Percentiles rank a stretch among this genome's conserved stretches.
phyloP scores from a whole-genome alignment of 495 filamentous ascomycete species.

The Hypomontagnella monticulosa region DNA sequence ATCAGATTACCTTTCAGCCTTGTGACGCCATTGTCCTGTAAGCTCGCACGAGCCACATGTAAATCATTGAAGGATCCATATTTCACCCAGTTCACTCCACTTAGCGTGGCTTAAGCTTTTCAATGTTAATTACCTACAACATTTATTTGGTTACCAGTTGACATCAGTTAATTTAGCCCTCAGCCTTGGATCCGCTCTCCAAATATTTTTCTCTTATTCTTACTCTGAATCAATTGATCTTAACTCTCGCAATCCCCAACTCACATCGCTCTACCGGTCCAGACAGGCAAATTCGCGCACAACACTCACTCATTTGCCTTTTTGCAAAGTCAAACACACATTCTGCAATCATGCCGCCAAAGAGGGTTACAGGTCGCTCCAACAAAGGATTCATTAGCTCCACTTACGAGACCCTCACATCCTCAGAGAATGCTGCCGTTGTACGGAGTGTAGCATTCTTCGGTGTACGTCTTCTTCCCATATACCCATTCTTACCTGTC shows the following conservation, averaged over 20 bases:
- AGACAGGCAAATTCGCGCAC: neutral
- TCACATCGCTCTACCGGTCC: too few species aligned
- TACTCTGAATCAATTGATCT: too few species aligned
- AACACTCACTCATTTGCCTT: neutral
- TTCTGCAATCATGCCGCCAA: slow-evolving; percentile 51
- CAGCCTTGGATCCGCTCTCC: neutral
- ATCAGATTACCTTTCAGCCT: slow-evolving; percentile 19
- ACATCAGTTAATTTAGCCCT: too few species aligned
- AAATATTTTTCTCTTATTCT: too few species aligned
- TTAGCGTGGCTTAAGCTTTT: too few species aligned
- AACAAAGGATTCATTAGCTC: slow-evolving; percentile 54
- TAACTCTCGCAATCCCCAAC: too few species aligned
- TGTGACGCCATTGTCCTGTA: slow-evolving; percentile 31
- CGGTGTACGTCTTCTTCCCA: slow-evolving; percentile 64
- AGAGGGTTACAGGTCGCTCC: slow-evolving; percentile 45
- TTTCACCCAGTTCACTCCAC: too few species aligned
- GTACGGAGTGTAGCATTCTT: slow-evolving; percentile 78
- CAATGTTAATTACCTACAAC: too few species aligned
- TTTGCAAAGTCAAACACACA: neutral
- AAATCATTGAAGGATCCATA: too few species aligned
- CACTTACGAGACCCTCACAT: slow-evolving; percentile 71
- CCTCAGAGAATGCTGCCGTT: slow-evolving; percentile 77
- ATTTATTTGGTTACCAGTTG: too few species aligned
- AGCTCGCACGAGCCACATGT: slow-evolving; percentile 3
- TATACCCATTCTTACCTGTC: neutral